A percentile compares a stretch with the other conserved stretches of the same genome.
These are phyloP conservation scores for Durotheca rogersii DNA, from an alignment of 495 filamentous ascomycete genomes.

Conservation along the genomic window DNA sequence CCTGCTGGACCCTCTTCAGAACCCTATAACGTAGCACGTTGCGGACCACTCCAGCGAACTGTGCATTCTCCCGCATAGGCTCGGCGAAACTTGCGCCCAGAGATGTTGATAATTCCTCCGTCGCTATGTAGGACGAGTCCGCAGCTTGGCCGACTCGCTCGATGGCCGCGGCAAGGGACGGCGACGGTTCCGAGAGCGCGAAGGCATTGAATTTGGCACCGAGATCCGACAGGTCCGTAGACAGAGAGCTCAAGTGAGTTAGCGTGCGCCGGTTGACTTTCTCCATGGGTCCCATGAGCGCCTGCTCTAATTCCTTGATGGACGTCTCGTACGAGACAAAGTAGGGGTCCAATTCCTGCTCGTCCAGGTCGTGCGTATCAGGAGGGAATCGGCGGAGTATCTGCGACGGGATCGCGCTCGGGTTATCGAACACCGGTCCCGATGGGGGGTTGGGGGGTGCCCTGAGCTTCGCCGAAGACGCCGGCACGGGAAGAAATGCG, in stretches of 20 bases:
- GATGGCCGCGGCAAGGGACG: constrained; percentile 86
- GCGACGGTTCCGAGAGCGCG: constrained; percentile 85
- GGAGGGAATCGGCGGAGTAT: constrained; percentile 82
- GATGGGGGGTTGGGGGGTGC: constrained; percentile 49
- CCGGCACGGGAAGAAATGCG: constrained; percentile 80
- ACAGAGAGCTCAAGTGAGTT: constrained; percentile 74
- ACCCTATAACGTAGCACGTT: constrained; percentile 84
- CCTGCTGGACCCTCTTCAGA: constrained; percentile 90
- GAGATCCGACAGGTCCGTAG: constrained; percentile 87
- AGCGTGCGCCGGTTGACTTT: constrained; percentile 91
- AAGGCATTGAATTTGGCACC: constrained; percentile 97
- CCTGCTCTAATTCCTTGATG: constrained; percentile 80
- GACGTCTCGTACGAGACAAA: constrained; percentile 88
- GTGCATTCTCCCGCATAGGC: constrained; percentile 93
- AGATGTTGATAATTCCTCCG: constrained; percentile 80
- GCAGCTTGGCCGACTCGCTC: constrained; percentile 93
- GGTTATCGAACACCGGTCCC: constrained; percentile 37
- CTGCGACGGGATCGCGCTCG: constrained; percentile 60
- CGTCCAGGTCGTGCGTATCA: constrained; percentile 68
- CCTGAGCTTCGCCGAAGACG: constrained; percentile 81
- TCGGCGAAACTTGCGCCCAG: constrained; percentile 90
- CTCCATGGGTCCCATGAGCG: constrained; percentile 89
- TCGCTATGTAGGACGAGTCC: constrained; percentile 93
- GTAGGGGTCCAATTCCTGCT: constrained; percentile 92
- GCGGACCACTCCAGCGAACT: constrained; percentile 93